Percentiles rank a stretch among this genome's conserved stretches.
These are phyloP conservation scores for Phialemonium atrogriseum DNA, from an alignment of 2,329 filamentous ascomycete species.

Conservation along the genomic window DNA sequence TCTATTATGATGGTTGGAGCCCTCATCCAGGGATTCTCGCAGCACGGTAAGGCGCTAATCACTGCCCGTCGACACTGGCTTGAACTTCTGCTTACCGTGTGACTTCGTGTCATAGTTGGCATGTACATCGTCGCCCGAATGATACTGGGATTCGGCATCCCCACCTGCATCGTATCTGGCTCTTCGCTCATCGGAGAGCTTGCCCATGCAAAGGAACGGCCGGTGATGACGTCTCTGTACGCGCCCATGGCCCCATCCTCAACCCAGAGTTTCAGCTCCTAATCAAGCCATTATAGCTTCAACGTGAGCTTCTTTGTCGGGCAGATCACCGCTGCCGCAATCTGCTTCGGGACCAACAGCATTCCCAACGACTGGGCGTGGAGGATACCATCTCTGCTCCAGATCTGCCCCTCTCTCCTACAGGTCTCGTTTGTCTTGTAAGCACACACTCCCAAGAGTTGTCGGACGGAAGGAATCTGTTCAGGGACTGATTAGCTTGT, in stretches of 20 bases:
- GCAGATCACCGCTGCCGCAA: slow-evolving; percentile 38
- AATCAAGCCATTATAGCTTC: too few relatives aligned
- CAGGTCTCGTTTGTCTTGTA: slow-evolving; percentile 30
- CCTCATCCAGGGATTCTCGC: slow-evolving; percentile 41
- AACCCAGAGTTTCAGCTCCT: too few relatives aligned
- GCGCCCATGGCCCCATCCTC: slow-evolving; percentile 31
- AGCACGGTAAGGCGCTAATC: slow-evolving; percentile 30
- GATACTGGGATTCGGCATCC: slow-evolving; percentile 54
- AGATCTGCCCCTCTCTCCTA: slow-evolving; percentile 29
- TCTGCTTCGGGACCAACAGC: slow-evolving; percentile 38
- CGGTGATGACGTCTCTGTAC: slow-evolving; percentile 49
- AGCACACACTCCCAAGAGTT: too few relatives aligned
- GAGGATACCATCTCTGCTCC: slow-evolving; percentile 35
- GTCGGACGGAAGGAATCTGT: too few relatives aligned
- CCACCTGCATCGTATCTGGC: slow-evolving; percentile 50
- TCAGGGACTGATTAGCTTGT: too few relatives aligned
- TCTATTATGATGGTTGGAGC: slow-evolving; percentile 43
- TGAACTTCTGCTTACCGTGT: too few relatives aligned
- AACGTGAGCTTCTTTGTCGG: slow-evolving; percentile 38
- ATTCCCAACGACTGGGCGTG: slow-evolving; percentile 20
- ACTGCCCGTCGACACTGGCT: too few relatives aligned
- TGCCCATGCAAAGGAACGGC: slow-evolving; percentile 51
- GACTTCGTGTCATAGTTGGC: slow-evolving; percentile 18
- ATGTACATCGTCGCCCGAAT: slow-evolving; percentile 55
- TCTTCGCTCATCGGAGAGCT: slow-evolving; percentile 52